Evolutionary conservation across 2,329 filamentous ascomycete species (phyloP).

Genomic region (Hypoxylon sp.): DNA sequence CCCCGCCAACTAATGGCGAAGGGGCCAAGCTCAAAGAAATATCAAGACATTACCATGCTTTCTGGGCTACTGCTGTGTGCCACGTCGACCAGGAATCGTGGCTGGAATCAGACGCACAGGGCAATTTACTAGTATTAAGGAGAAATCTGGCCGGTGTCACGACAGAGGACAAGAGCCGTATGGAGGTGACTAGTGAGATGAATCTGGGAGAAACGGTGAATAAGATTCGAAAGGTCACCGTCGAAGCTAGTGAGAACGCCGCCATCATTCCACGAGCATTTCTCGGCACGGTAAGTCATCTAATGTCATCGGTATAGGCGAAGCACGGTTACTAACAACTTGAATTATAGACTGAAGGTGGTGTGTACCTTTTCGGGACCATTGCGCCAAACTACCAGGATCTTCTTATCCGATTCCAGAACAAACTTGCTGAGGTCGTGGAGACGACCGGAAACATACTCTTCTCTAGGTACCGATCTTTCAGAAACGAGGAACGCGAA

Average conservation of each 20-base stretch:
- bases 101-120: constrained; percentile 87
- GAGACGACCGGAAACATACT: constrained; percentile 79
- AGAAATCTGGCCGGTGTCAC: constrained; percentile 81
- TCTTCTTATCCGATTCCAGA: constrained; percentile 85
- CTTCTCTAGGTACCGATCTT: constrained; percentile 86
- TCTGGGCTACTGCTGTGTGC: constrained; percentile 85
- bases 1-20: constrained; percentile 68
- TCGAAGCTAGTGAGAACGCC: constrained; percentile 74
- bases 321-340: constrained; percentile 40
- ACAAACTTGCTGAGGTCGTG: constrained; percentile 75
- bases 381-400: constrained; percentile 82
- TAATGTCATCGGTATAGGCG: neutral
- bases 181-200: constrained; percentile 85
- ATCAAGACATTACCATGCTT: constrained; percentile 83
- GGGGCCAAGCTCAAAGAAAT: constrained; percentile 78
- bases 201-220: constrained; percentile 95
- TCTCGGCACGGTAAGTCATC: constrained; percentile 80
- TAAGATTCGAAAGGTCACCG: constrained; percentile 80
- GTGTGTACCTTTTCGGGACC: constrained; percentile 89
- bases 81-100: constrained; percentile 81
- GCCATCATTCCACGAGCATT: constrained; percentile 87
- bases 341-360: constrained; percentile 81
- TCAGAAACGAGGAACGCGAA: constrained; percentile 78
- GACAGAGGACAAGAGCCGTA: constrained; percentile 76
- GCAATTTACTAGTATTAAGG: constrained; percentile 86